phyloP scores from a whole-genome alignment of 331 rosid species.

The Prunus yedoensis region DNA sequence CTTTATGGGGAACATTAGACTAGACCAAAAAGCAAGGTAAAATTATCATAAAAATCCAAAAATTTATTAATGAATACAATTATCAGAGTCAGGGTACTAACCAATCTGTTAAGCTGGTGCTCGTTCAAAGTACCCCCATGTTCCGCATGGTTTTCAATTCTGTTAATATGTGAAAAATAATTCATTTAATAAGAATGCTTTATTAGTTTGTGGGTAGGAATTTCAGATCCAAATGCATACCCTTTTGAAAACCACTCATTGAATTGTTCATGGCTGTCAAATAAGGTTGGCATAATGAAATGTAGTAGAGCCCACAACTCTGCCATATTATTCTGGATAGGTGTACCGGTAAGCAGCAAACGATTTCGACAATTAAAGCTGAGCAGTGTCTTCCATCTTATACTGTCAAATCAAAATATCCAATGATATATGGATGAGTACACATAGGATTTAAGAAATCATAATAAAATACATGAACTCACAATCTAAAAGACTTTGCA shows the following conservation, averaged over 20 bases:
- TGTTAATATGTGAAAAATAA: constrained; percentile 28
- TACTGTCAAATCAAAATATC: constrained; percentile 52
- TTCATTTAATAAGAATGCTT: background rate
- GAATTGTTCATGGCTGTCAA: constrained; percentile 98
- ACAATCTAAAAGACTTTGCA: background rate
- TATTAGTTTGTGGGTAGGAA: background rate
- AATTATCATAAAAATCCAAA: background rate
- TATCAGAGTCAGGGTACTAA: constrained; percentile 35
- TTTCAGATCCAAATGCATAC: constrained; percentile 39
- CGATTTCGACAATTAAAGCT: constrained; percentile 98
- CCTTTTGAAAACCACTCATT: constrained; percentile 99
- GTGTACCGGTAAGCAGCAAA: constrained; percentile 91
- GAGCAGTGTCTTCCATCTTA: constrained; percentile 99
- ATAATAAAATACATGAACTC: background rate
- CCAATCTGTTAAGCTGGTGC: constrained; percentile 97
- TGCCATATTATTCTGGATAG: constrained; percentile 98
- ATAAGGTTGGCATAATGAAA: constrained; percentile 96
- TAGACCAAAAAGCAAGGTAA: background rate
- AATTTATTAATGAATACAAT: background rate
- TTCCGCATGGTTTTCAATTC: constrained; percentile 98
- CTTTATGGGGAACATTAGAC: background rate
- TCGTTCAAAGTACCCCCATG: constrained; percentile 98
- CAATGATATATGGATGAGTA: constrained; percentile 12
- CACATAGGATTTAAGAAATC: background rate
- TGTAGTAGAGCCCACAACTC: constrained; percentile 99